A percentile compares a stretch with the other conserved stretches of the same genome.
phyloP scores from a whole-genome alignment of 768 basidiomycete genomes.

The Kwoniella bestiolae region DNA sequence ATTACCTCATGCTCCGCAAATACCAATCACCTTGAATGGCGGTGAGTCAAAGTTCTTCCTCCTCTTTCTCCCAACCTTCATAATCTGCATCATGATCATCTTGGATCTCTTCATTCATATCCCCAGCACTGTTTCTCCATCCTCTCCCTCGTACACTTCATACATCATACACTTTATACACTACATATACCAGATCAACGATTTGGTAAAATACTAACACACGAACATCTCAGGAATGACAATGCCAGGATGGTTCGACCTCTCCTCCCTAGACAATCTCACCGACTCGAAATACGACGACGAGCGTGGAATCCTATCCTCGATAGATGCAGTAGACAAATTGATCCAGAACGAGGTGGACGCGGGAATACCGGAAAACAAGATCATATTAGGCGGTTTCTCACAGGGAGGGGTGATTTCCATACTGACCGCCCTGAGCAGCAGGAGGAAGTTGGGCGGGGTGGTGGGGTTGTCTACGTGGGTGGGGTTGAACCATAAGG shows the following conservation, averaged over 20 bases:
- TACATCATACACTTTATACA: too few species aligned
- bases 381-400: conserved; percentile 86
- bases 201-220: too few species aligned
- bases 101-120: background rate
- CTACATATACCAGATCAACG: too few species aligned
- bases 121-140: background rate
- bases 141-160: background rate
- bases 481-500: conserved; percentile 70
- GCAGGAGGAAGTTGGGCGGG: conserved; percentile 71
- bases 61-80: background rate
- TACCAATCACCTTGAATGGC: conserved; percentile 74
- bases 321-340: conserved; percentile 66
- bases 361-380: conserved; percentile 68
- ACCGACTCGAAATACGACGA: conserved; percentile 65
- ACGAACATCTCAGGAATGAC: conserved; percentile 33
- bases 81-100: background rate
- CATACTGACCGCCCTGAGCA: conserved; percentile 73
- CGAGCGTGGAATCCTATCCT: conserved; percentile 72
- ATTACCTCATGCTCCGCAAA: conserved; percentile 74
- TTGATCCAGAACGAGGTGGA: conserved; percentile 77
- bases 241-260: conserved; percentile 71
- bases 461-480: conserved; percentile 76
- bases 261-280: conserved; percentile 64
- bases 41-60: conserved; percentile 62
- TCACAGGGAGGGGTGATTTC: conserved; percentile 81